Conservation (phyloP, 225 moss, liverwort and hornwort genomes). For the Bryoerythrophyllum caledonicum region DNA sequence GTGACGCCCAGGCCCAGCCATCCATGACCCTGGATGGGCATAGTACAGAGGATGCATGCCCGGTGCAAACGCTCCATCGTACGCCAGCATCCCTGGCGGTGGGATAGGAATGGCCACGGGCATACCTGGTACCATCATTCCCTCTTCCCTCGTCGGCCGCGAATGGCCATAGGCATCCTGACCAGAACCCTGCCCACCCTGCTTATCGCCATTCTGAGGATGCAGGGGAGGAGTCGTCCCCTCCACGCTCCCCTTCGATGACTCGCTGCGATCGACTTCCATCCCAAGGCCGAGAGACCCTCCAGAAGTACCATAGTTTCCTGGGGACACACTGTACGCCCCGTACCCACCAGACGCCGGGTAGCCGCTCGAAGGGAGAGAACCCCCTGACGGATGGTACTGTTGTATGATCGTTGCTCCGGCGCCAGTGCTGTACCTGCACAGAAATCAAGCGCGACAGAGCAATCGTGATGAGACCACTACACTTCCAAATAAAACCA, state of each 20-base stretch:
- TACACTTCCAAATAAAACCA: not conserved
- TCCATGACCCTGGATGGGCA: slow-evolving; percentile 71
- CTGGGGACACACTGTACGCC: slow-evolving; percentile 43
- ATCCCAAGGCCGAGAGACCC: slow-evolving; percentile 42
- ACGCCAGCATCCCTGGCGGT: slow-evolving; percentile 68
- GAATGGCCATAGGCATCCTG: slow-evolving; percentile 49
- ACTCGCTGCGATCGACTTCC: slow-evolving; percentile 58
- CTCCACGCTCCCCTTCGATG: slow-evolving; percentile 67
- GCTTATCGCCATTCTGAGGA: slow-evolving; percentile 40
- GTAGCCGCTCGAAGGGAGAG: slow-evolving; percentile 45
- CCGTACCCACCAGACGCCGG: slow-evolving; percentile 49
- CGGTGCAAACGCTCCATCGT: slow-evolving; percentile 70
- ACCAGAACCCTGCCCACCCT: slow-evolving; percentile 60
- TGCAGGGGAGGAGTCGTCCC: slow-evolving; percentile 39
- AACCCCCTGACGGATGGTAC: slow-evolving; percentile 49
- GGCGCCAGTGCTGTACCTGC: slow-evolving; percentile 81
- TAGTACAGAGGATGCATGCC: slow-evolving; percentile 77
- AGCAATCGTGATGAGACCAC: not conserved
- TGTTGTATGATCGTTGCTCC: slow-evolving; percentile 69
- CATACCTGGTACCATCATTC: slow-evolving; percentile 53
- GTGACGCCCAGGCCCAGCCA: slow-evolving; percentile 47
- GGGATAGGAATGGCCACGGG: slow-evolving; percentile 66
- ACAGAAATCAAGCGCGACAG: not conserved
- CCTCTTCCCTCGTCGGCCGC: slow-evolving; percentile 62
- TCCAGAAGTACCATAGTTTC: slow-evolving; percentile 36